Evolutionary conservation across 768 basidiomycete genomes (phyloP), one percentile per base, ranked within the genome.

Genomic region (Boletus insuetus): DNA sequence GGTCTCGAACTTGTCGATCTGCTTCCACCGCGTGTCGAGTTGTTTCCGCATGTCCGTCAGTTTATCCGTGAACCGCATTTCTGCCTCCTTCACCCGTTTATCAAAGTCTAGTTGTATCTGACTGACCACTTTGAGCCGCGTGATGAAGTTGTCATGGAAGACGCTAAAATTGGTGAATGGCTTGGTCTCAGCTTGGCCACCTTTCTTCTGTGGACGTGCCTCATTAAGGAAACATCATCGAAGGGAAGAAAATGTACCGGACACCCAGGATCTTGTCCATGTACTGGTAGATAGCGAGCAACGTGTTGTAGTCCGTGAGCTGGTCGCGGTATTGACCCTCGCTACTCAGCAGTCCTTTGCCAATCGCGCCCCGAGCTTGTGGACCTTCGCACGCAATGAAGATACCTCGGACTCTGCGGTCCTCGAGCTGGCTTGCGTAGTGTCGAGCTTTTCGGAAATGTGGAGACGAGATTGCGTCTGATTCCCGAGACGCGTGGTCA

Each of bases 101-200:
- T 98, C 94, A 65, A 96, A 97, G 62, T 93, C 86, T 31, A 81
- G 70, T 69, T 93, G 87, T 35, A 98, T 89, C 59, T 91, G 85
- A 51, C 84, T 88, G 54, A 98, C 81, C 0, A 85, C 78, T 65
- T 94, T 93, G 31, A 99, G 78, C 13, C 95, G 83, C 2, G 85
- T 83, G 65, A 97, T 88, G 22, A 99, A 82, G 62, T 94, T 94
- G 71, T 97, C 94, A 62, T 96, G 91, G 79, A 99, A 97, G 51
- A 94, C 87, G 59, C 82, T 77, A 64, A 98, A 97, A 72, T 96
- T 96, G 20, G 93, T 92, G 73, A 92, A 94, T 0, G 93, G 93
- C 65, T 94, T 94, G 0, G 92, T 91, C 69, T 94, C 91, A 0
- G 84, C 85, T 58, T 87, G 82, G 2, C 82, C 78, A 2, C 82